Conservation (phyloP, 225 moss, liverwort and hornwort genomes). For the Marchantia paleacea region DNA sequence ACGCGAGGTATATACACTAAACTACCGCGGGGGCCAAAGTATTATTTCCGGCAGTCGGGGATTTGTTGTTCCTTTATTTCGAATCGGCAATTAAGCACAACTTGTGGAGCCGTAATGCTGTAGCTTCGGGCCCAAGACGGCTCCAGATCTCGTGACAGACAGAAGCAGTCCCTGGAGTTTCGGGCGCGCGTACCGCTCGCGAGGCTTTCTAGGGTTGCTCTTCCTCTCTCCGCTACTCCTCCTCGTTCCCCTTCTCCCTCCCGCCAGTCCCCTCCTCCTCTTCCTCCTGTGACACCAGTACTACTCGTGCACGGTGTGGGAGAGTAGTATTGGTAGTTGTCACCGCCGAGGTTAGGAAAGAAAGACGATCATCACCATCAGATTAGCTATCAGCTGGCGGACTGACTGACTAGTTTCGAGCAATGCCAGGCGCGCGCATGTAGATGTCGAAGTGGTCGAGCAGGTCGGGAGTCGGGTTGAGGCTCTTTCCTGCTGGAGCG, state of each 20-base stretch:
- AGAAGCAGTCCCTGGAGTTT: not conserved
- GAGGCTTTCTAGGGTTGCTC: not conserved
- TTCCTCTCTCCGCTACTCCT: not conserved
- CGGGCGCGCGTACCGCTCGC: not conserved
- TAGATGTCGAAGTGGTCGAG: not conserved
- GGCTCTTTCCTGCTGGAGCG: not conserved
- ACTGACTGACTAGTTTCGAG: not conserved
- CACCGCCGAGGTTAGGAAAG: not conserved
- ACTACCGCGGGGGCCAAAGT: not conserved
- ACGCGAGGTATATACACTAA: not conserved
- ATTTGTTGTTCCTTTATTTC: not conserved
- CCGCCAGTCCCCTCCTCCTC: no score
- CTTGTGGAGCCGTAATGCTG: not conserved
- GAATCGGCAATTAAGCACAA: not conserved
- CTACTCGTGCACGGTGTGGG: not conserved
- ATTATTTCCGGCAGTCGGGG: not conserved
- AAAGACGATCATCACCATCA: not conserved
- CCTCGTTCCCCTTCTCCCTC: no score
- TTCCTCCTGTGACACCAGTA: not conserved
- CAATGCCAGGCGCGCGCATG: not conserved
- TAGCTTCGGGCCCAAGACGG: not conserved
- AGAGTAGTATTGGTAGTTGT: not conserved
- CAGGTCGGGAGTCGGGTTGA: not conserved
- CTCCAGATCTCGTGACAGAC: not conserved
- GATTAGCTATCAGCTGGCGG: not conserved